Evolutionary conservation across 495 filamentous ascomycete genomes (phyloP), one percentile per base, ranked within the genome.

Genomic region (Trichocladium uniseriatum): DNA sequence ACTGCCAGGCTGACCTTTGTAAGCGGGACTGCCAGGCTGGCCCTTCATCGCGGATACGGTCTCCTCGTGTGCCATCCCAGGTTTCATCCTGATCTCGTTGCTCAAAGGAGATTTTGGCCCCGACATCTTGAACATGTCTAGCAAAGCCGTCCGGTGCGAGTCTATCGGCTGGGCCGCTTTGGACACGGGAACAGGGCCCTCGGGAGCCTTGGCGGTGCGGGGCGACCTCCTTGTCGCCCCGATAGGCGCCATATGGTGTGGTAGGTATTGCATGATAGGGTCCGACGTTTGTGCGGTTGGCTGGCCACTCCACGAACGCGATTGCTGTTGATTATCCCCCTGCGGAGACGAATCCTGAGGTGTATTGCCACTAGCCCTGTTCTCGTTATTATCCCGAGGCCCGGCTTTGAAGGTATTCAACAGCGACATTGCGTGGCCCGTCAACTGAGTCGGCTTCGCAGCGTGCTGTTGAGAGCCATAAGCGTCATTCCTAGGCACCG

Each of bases 371-470:
- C 46, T 48, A 0, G 50, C 40, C 16, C 52, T 54, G 27, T 46
- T 49, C 6, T 58, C 51, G 18, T 39, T 28, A 16, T 24, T 42
- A 10, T 45, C 40, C 32, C 29, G 61, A 19, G 38, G 50, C 13
- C 63, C 61, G 15, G 53, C 58, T 44, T 82, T 87, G 63, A 87
- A 83, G 2, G 80, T 72, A 57, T 76, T 81, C 38, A 88, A 63
- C 6, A 88, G 61, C 22, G 79, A 73, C 44, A 80, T 66, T 5
- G 80, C 78, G 59, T 88, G 83, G 34, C 68, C 74, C 8, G 68
- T 84, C 34, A 88, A 70, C 55, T 82, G 82, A 32, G 75, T 67
- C 10, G 77, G 79, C 20, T 79, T 46, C 35, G 52, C 60, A 76
- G 15, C 58, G 78, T 32, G 81, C 75, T 52, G 76, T 69, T 28